Base-by-base conservation (phyloP, 2,329 filamentous ascomycete genomes). In the Fusarium aywerte region DNA sequence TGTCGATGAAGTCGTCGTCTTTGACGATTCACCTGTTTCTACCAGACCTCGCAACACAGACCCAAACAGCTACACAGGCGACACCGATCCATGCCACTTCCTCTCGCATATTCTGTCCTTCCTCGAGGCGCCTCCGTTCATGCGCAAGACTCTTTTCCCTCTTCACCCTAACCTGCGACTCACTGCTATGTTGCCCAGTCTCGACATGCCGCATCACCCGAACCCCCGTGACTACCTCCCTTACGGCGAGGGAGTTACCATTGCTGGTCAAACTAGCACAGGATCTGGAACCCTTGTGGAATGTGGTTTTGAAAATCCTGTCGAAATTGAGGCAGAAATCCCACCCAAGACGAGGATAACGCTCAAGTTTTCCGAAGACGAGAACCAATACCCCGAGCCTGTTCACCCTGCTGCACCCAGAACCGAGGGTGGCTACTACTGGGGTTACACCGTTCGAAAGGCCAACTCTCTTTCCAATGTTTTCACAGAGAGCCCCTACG, bases 161-260 rank as follows among this genome's bases (percentile, higher is more conserved):
- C 81, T 93, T 65, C 92, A 96, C 74, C 89, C 91, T 11, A 94
- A 96, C 74, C 82, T 96, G 39, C 83, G 87, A 36, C 87, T 87
- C 13, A 92, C 91, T 36, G 92, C 92, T 9, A 83, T 89, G 36
- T 80, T 96, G 27, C 91, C 91, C 0, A 92, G 87, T 73, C 81
- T 96, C 57, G 93, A 96, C 76, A 92, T 96, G 85, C 93, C 93
- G 16, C 92, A 95, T 76, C 93, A 97, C 77, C 83, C 93, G 10
- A 85, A 91, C 65, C 84, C 86, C 15, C 87, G 90, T 53, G 92
- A 96, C 73, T 93, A 90, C 88, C 88, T 92, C 66, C 85, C 86
- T 16, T 97, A 92, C 75, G 87, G 92, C 21, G 93, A 96, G 75
- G 93, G 92, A 7, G 87, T 95, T 25, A 89, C 90, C 1, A 73